phyloP scores from a whole-genome alignment of 2,329 filamentous ascomycete genomes.

The Stachybotrys chartarum region DNA sequence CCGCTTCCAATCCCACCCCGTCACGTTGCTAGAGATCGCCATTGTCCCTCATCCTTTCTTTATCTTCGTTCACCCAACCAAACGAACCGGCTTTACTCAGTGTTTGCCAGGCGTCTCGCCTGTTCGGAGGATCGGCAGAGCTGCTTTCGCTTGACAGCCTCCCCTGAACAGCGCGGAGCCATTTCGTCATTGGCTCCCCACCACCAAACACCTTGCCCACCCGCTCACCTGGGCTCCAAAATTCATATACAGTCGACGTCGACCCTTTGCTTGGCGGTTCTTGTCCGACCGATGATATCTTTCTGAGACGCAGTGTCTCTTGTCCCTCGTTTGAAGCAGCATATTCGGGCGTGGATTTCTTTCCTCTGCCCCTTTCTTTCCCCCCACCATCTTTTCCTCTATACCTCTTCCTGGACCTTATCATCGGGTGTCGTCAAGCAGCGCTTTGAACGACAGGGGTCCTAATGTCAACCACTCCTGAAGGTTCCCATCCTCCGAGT shows the following conservation, averaged over 20 bases:
- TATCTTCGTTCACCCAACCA: too few species aligned
- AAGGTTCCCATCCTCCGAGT: too few species aligned
- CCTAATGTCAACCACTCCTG: too few species aligned
- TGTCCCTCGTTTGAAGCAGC: not conserved
- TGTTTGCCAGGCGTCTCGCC: too few species aligned
- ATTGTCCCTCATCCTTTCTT: too few species aligned
- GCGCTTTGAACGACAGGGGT: too few species aligned
- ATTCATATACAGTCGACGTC: not conserved
- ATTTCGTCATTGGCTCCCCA: conserved; percentile 1
- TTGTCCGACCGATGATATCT: not conserved
- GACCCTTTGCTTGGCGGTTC: not conserved
- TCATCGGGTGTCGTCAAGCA: not conserved
- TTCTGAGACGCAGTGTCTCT: not conserved
- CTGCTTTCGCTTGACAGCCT: not conserved
- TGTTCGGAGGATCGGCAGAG: not conserved
- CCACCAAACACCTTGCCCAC: not conserved
- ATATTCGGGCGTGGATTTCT: not conserved
- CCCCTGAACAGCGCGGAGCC: not conserved
- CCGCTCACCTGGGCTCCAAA: not conserved
- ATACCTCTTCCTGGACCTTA: not conserved
- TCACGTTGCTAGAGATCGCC: too few species aligned
- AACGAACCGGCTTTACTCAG: too few species aligned
- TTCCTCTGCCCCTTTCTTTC: not conserved
- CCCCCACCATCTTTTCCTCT: not conserved
- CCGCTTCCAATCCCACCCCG: too few species aligned